These are phyloP conservation scores for Teunomyces lycoperdinae DNA, from an alignment of 805 yeast genomes.

Conservation along the genomic window DNA sequence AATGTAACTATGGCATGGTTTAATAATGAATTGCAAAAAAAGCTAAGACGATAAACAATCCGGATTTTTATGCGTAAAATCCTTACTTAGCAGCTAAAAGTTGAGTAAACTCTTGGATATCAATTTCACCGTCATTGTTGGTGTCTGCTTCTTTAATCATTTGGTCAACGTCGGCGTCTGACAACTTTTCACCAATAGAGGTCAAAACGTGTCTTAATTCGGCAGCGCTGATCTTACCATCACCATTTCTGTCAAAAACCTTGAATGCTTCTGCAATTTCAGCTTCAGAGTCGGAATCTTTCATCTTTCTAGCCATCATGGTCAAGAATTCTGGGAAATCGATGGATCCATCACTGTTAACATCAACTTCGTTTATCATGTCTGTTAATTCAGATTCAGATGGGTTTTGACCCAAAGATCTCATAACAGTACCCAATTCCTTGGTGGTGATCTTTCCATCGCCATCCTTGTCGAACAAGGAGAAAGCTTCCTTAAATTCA, in stretches of 20 bases:
- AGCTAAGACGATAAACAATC: background rate
- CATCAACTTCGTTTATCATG: conserved; percentile 95
- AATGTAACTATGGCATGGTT: background rate
- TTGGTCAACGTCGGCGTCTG: conserved; percentile 96
- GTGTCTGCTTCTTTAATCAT: conserved; percentile 96
- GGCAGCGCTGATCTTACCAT: conserved; percentile 94
- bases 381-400: conserved; percentile 94
- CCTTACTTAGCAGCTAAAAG: conserved; percentile 70
- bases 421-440: conserved; percentile 97
- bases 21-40: background rate
- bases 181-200: conserved; percentile 93
- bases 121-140: conserved; percentile 95
- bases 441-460: conserved; percentile 96
- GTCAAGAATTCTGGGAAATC: conserved; percentile 50
- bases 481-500: conserved; percentile 96
- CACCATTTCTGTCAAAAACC: conserved; percentile 95
- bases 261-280: conserved; percentile 97
- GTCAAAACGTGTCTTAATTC: conserved; percentile 96
- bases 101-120: conserved; percentile 94
- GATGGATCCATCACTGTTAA: conserved; percentile 81
- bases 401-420: conserved; percentile 97
- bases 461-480: conserved; percentile 93
- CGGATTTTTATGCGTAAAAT: background rate
- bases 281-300: conserved; percentile 95
- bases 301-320: conserved; percentile 61